Conservation (phyloP, 2,329 filamentous ascomycete genomes). For the Aspergillus caelatus region DNA sequence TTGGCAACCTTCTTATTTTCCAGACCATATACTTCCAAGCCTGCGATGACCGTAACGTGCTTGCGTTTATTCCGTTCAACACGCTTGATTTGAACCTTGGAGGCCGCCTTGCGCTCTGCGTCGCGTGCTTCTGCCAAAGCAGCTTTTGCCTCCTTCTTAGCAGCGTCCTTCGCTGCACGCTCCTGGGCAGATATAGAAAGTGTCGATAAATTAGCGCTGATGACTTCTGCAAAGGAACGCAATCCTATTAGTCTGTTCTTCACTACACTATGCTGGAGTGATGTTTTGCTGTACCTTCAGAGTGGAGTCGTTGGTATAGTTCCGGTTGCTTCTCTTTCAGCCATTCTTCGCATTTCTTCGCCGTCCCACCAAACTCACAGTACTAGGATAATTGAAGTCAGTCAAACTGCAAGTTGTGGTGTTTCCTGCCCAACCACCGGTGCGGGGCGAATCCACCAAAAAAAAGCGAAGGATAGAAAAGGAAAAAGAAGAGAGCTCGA, state of each 20-base stretch:
- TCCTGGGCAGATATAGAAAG: conserved; percentile 91
- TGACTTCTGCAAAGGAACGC: conserved; percentile 60
- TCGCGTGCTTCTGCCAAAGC: conserved; percentile 83
- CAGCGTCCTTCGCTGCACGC: conserved; percentile 91
- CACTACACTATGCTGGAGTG: neutral
- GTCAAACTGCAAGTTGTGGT: neutral
- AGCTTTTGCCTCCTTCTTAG: conserved; percentile 95
- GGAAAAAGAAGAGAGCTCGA: conserved; percentile 11
- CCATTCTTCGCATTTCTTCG: conserved; percentile 98
- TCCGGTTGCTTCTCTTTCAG: conserved; percentile 72
- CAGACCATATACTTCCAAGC: conserved; percentile 85
- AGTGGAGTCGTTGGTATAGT: conserved; percentile 81
- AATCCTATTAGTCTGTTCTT: neutral
- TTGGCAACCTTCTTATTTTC: conserved; percentile 96
- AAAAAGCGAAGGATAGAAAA: neutral
- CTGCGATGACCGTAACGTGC: conserved; percentile 89
- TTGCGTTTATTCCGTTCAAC: conserved; percentile 99
- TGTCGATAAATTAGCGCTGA: conserved; percentile 80
- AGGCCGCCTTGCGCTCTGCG: conserved; percentile 77
- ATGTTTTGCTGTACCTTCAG: conserved; percentile 63
- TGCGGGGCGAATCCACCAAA: neutral
- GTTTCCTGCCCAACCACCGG: neutral
- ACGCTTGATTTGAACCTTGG: conserved; percentile 87
- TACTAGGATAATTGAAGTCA: conserved; percentile 63
- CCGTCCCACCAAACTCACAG: conserved; percentile 96